A percentile compares a stretch with the other conserved stretches of the same genome.
phyloP scores from a whole-genome alignment of 2,329 filamentous ascomycete species.

The Plectosphaerella sp. region DNA sequence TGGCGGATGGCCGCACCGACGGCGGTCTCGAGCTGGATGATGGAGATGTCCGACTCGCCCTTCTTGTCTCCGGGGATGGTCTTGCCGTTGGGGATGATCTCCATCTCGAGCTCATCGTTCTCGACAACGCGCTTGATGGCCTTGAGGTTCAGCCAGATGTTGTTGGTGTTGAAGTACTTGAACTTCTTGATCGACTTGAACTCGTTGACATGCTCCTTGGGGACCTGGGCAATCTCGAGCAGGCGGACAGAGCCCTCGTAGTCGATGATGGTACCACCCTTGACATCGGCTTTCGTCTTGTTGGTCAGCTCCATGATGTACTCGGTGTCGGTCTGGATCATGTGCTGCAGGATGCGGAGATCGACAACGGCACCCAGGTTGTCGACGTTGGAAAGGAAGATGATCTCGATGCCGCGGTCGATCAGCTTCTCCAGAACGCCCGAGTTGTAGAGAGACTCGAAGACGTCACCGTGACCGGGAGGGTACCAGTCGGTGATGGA shows the following conservation, averaged over 20 bases:
- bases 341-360: slow-evolving; percentile 97
- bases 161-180: slow-evolving; percentile 99
- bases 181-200: slow-evolving; percentile 99
- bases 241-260: slow-evolving; percentile 96
- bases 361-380: slow-evolving; percentile 98
- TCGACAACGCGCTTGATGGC: slow-evolving; percentile 98
- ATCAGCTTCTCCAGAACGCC: slow-evolving; percentile 96
- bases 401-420: slow-evolving; percentile 90
- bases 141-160: slow-evolving; percentile 98
- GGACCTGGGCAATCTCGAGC: slow-evolving; percentile 97
- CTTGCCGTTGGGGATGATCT: slow-evolving; percentile 99
- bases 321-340: slow-evolving; percentile 94
- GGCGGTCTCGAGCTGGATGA: slow-evolving; percentile 97
- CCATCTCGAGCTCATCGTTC: slow-evolving; percentile 97
- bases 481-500: slow-evolving; percentile 97
- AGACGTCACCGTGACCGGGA: slow-evolving; percentile 97
- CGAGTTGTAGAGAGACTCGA: slow-evolving; percentile 99
- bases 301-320: slow-evolving; percentile 99
- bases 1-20: slow-evolving; percentile 98
- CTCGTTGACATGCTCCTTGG: slow-evolving; percentile 99
- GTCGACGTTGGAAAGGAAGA: slow-evolving; percentile 99
- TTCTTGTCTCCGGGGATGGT: slow-evolving; percentile 98
- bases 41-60: slow-evolving; percentile 96
- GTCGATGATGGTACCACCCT: slow-evolving; percentile 99
- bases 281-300: slow-evolving; percentile 99